Conservation (phyloP, 495 filamentous ascomycete species). For the Neurospora pannonica region DNA sequence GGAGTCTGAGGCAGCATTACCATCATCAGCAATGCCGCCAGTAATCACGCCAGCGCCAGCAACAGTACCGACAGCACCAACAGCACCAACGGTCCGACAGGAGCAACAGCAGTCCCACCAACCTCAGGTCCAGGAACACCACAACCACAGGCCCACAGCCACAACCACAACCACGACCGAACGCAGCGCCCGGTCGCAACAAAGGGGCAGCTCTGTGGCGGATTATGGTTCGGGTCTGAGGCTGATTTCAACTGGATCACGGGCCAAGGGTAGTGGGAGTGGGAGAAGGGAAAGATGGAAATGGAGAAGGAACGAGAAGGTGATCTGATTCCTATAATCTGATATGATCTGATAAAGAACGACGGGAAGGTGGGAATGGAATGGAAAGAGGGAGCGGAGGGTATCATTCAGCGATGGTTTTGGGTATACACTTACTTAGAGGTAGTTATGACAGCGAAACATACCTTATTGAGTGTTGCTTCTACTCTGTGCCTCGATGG, state of each 20-base stretch:
- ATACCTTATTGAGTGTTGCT: not conserved
- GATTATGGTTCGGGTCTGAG: not conserved
- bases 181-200: not conserved
- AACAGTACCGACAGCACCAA: not conserved
- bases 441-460: not conserved
- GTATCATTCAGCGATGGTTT: not conserved
- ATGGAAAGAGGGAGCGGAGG: not conserved
- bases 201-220: not conserved
- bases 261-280: not conserved
- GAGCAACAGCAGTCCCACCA: not conserved
- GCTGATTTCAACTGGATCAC: not conserved
- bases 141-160: not conserved
- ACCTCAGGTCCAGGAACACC: not conserved
- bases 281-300: not conserved
- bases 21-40: not conserved
- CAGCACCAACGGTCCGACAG: not conserved
- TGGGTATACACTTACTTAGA: not conserved
- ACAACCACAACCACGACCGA: not conserved
- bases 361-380: not conserved
- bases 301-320: not conserved
- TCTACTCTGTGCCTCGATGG: not conserved
- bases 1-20: no score
- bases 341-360: not conserved
- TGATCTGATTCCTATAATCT: not conserved
- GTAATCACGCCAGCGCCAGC: not conserved